These are phyloP conservation scores for Penicillium polonicum DNA, from an alignment of 2,329 filamentous ascomycete genomes.

Conservation along the genomic window DNA sequence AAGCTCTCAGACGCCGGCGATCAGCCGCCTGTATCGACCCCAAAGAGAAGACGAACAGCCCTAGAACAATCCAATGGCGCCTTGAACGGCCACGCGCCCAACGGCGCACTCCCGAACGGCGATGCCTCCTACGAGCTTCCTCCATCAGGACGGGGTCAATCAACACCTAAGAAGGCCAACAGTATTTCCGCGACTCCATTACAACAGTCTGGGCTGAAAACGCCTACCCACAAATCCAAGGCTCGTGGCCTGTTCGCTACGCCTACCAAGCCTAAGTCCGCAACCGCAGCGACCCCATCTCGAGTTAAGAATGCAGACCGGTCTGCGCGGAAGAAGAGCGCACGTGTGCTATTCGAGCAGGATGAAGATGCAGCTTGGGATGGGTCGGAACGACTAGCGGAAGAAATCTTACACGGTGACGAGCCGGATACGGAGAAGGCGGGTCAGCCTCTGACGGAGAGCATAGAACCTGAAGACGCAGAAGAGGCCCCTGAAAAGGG, in stretches of 20 bases:
- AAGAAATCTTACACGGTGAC: slow-evolving; percentile 62
- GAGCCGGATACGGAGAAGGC: slow-evolving; percentile 24
- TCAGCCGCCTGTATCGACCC: slow-evolving; percentile 37
- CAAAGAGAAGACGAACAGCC: slow-evolving; percentile 39
- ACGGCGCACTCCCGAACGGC: slow-evolving; percentile 14
- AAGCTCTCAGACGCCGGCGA: slow-evolving; percentile 40
- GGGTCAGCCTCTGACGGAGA: slow-evolving; percentile 27
- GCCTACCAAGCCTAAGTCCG: slow-evolving; percentile 36
- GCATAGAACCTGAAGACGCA: slow-evolving; percentile 31
- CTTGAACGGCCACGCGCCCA: slow-evolving; percentile 27
- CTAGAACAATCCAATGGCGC: slow-evolving; percentile 26
- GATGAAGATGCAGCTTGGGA: slow-evolving; percentile 65
- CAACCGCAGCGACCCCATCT: slow-evolving; percentile 55
- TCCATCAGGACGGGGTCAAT: slow-evolving; percentile 29
- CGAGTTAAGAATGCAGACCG: slow-evolving; percentile 72
- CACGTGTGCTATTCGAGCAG: slow-evolving; percentile 70
- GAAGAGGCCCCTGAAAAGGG: slow-evolving; percentile 46
- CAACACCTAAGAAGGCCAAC: slow-evolving; percentile 35
- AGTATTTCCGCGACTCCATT: slow-evolving; percentile 29
- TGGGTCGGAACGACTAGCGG: slow-evolving; percentile 65
- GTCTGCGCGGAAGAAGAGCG: slow-evolving; percentile 84
- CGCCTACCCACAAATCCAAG: slow-evolving; percentile 39
- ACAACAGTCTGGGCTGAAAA: slow-evolving; percentile 38
- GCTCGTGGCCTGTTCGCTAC: slow-evolving; percentile 43
- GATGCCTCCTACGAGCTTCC: slow-evolving; percentile 26